A percentile compares a stretch with the other conserved stretches of the same genome.
phyloP scores from a whole-genome alignment of 2,329 filamentous ascomycete species.

The Hypomyces rosellus region DNA sequence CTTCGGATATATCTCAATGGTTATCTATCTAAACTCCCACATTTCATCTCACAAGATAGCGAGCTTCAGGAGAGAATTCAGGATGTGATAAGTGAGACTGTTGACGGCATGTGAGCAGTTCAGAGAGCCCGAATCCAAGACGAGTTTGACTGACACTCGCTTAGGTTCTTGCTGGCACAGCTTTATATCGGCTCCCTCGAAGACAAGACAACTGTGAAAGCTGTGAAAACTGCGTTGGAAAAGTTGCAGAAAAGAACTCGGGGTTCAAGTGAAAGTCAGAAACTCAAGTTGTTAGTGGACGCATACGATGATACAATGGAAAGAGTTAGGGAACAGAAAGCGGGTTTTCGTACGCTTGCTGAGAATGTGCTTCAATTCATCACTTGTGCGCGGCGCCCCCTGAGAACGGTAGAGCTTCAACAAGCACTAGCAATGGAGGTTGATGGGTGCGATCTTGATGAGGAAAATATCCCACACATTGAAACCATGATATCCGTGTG shows the following conservation, averaged over 20 bases:
- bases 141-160: not conserved
- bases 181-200: not conserved
- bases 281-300: not conserved
- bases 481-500: constrained; percentile 30
- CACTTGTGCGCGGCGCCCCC: constrained; percentile 24
- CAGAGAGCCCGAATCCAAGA: not conserved
- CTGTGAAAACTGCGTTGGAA: not conserved
- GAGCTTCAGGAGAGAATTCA: not conserved
- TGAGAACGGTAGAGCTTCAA: constrained; percentile 29
- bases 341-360: constrained; percentile 27
- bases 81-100: not conserved
- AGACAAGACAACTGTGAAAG: not conserved
- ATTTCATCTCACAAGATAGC: not conserved
- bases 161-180: not conserved
- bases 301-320: constrained; percentile 17
- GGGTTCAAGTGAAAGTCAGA: not conserved
- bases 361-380: constrained; percentile 33
- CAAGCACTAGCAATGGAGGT: constrained; percentile 33
- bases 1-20: not conserved
- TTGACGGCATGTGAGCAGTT: not conserved
- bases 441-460: constrained; percentile 21
- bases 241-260: not conserved
- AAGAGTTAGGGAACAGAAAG: constrained; percentile 31
- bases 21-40: not conserved
- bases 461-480: constrained; percentile 26